These are phyloP conservation scores for Aspergillus sclerotioniger DNA, from an alignment of 495 filamentous ascomycete species.

Conservation along the genomic window DNA sequence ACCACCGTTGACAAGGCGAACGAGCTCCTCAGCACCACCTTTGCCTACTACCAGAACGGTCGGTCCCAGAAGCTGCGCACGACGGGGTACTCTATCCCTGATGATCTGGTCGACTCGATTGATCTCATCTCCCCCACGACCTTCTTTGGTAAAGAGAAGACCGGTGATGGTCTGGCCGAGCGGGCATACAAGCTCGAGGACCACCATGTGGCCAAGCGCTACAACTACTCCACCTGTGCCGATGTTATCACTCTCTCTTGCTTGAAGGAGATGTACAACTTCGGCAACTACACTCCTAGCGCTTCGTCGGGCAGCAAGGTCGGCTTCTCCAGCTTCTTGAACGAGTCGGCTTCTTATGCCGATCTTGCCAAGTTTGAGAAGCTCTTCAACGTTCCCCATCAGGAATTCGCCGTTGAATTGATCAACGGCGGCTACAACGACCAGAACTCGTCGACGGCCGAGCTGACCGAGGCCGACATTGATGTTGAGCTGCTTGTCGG, in stretches of 20 bases:
- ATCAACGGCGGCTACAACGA: slow-evolving; percentile 55
- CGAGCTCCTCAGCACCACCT: slow-evolving; percentile 48
- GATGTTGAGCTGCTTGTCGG: slow-evolving; percentile 64
- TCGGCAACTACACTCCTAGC: slow-evolving; percentile 46
- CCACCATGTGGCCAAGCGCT: not conserved
- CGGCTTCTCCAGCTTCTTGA: slow-evolving; percentile 56
- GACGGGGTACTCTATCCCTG: slow-evolving; percentile 62
- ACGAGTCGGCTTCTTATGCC: slow-evolving; percentile 41
- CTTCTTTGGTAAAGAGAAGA: slow-evolving; percentile 47
- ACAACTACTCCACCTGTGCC: slow-evolving; percentile 11
- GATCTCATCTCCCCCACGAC: slow-evolving; percentile 61
- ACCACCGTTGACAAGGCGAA: slow-evolving; percentile 49
- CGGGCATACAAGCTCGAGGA: not conserved
- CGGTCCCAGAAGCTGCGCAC: slow-evolving; percentile 48
- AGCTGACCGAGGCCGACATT: slow-evolving; percentile 59
- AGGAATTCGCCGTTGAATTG: slow-evolving; percentile 56
- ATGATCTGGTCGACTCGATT: slow-evolving; percentile 48
- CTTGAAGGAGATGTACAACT: slow-evolving; percentile 59
- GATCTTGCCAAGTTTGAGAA: slow-evolving; percentile 35
- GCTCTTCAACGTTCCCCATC: slow-evolving; percentile 33
- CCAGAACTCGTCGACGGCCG: slow-evolving; percentile 39
- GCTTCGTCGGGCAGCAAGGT: slow-evolving; percentile 45
- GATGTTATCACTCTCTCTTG: slow-evolving; percentile 56
- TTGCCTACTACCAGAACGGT: slow-evolving; percentile 37
- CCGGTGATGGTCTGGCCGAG: not conserved